A percentile compares a stretch with the other conserved stretches of the same genome.
Evolutionary conservation across 306 rosid genomes (phyloP).

Genomic region (Pachyrhizus erosus): DNA sequence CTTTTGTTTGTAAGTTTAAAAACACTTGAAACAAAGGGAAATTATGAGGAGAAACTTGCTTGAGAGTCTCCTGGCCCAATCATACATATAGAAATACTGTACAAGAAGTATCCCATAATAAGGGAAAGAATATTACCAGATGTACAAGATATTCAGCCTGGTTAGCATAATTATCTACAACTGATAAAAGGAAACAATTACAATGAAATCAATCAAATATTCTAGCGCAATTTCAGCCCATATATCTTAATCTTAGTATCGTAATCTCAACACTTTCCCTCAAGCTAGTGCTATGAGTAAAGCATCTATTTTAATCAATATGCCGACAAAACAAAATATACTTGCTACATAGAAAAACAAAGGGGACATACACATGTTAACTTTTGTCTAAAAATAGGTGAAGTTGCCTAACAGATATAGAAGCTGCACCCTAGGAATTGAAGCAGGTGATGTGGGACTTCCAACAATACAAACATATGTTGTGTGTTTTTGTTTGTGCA

Average conservation of each 20-base stretch:
- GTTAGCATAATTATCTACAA: not conserved
- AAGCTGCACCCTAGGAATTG: not conserved
- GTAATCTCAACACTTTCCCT: not conserved
- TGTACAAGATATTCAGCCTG: not conserved
- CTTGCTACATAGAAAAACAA: not conserved
- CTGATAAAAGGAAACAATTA: not conserved
- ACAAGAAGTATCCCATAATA: not conserved
- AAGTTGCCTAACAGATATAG: not conserved
- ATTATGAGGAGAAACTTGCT: not conserved
- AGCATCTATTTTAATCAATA: not conserved
- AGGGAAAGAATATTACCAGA: not conserved
- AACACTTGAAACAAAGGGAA: not conserved
- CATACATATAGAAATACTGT: not conserved
- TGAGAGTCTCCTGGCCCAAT: not conserved
- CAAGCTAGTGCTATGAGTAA: not conserved
- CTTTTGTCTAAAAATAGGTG: not conserved
- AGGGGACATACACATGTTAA: not conserved
- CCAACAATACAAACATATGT: not conserved
- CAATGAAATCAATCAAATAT: not conserved
- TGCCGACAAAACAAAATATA: not conserved
- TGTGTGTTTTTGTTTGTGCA: not conserved
- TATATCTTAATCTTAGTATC: not conserved
- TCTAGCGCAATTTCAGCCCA: not conserved
- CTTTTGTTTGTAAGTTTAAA: constrained; percentile 2
- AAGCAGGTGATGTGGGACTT: not conserved